Conservation (phyloP, 1,284 basidiomycete genomes). For the Pseudozyma sp. region DNA sequence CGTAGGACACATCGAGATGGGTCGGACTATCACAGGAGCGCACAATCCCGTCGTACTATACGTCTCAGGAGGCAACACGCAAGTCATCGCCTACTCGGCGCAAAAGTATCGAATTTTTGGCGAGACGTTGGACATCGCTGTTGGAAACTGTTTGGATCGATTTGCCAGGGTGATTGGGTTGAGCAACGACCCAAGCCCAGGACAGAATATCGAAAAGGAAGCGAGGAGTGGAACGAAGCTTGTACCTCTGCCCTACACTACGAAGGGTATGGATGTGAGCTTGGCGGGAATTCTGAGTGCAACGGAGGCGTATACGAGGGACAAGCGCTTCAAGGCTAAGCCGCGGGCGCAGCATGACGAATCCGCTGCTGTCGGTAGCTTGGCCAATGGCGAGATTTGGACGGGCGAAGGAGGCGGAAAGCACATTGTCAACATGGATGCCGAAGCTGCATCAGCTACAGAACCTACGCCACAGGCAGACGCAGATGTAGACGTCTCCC, state of each 20-base stretch:
- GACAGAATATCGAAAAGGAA: conserved; percentile 97
- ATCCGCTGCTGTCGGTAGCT: conserved; percentile 45
- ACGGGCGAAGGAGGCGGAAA: conserved; percentile 58
- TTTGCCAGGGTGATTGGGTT: conserved; percentile 96
- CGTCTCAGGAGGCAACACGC: conserved; percentile 98
- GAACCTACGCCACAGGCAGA: conserved; percentile 5
- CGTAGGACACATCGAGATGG: conserved; percentile 98
- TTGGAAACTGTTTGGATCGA: conserved; percentile 97
- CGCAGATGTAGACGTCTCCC: conserved; percentile 39
- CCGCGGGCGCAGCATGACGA: conserved; percentile 8
- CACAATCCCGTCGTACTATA: conserved; percentile 97
- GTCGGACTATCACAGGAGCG: conserved; percentile 91
- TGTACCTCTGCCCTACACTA: conserved; percentile 89
- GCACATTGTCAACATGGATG: conserved; percentile 50
- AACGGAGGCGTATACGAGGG: conserved; percentile 81
- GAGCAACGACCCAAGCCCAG: conserved; percentile 94
- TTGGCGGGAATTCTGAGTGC: conserved; percentile 92
- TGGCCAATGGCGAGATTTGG: conserved; percentile 62
- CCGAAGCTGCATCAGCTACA: not conserved
- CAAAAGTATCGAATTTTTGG: conserved; percentile 99
- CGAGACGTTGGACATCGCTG: conserved; percentile 97
- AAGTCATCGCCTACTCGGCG: conserved; percentile 94
- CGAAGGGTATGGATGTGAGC: conserved; percentile 98
- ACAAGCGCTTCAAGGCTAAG: conserved; percentile 55
- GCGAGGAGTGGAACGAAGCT: conserved; percentile 85